Conservation (phyloP, 139 green algal genomes). For the Chlorella vulgaris region DNA sequence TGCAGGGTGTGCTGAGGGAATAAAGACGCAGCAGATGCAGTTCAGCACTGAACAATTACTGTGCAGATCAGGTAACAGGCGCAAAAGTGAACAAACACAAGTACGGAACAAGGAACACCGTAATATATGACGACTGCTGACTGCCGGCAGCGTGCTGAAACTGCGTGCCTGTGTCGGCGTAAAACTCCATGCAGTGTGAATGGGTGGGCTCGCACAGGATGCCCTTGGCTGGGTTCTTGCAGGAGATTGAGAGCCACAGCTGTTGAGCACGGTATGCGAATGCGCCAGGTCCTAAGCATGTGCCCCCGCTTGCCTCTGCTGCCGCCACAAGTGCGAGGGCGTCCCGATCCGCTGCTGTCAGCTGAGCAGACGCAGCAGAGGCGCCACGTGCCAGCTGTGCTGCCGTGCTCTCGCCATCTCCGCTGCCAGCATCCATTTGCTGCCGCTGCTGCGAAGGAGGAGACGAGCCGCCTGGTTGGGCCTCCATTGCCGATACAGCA, state of each 20-base stretch:
- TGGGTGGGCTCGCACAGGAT: constrained; percentile 72
- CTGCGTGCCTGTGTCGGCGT: constrained; percentile 6
- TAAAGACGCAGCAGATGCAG: too few species aligned
- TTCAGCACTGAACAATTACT: too few species aligned
- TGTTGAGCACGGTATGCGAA: constrained; percentile 43
- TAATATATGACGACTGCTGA: too few species aligned
- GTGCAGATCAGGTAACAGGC: too few species aligned
- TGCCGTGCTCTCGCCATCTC: background rate
- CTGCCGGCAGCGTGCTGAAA: too few species aligned
- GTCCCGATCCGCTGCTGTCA: background rate
- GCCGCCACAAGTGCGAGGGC: background rate
- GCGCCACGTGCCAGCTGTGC: background rate
- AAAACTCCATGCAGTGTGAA: constrained; percentile 32
- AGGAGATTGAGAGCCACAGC: constrained; percentile 62
- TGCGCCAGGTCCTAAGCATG: background rate
- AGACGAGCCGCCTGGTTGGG: background rate
- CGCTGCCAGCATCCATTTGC: background rate
- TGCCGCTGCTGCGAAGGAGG: constrained; percentile 4
- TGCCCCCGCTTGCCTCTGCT: background rate
- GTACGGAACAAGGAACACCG: too few species aligned
- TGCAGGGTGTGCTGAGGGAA: too few species aligned
- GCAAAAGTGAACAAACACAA: too few species aligned
- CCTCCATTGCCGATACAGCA: background rate
- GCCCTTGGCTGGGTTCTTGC: constrained; percentile 64
- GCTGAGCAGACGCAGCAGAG: constrained; percentile 21